Evolutionary conservation across 768 basidiomycete species (phyloP), one percentile per base, ranked within the genome.

Genomic region (Naganishia antarctica): DNA sequence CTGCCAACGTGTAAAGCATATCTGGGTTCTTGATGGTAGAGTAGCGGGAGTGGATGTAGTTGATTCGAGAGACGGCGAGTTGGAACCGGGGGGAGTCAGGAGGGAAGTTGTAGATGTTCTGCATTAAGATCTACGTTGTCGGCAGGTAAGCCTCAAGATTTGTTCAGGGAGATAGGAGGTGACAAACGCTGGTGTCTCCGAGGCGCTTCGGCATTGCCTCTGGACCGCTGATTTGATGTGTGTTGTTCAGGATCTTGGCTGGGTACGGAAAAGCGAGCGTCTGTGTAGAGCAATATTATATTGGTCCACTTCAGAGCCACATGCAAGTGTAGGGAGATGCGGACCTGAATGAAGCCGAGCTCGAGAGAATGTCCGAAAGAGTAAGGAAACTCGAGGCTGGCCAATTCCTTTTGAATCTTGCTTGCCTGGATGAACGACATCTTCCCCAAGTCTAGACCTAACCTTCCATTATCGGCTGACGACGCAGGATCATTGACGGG

Each of bases 1-100:
- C 62, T 4, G 26, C 49, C 12, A 63, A 40, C 3, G 51, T 51
- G 50, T 63, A 63, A 1, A 63, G 26, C 40, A 63, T 41, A 18
- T 63, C 49, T 16, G 37, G 32, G 28, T 63, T 63, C 28, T 50
- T 51, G 29, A 63, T 53, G 16, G 40, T 26, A 1, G 49, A 9
- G 49, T 63, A 63, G 21, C 50, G 40, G 8, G 62, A 63, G 28
- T 63, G 62, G 18, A 63, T 41, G 29, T 63, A 63, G 41, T 63
- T 63, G 62, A 63, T 63, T 13, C 62, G 48, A 2, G 62, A 63
- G 62, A 63, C 26, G 25, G 62, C 62, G 21, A 25, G 26, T 23
- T 51, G 62, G 25, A 63, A 63, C 21, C 62, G 62, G 16, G n/a
- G 18, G 11, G 49, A 51, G n/a, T 50, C 49, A 25, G 62, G 62